phyloP scores from a whole-genome alignment of 257 asterid species.

The Handroanthus guayacan region DNA sequence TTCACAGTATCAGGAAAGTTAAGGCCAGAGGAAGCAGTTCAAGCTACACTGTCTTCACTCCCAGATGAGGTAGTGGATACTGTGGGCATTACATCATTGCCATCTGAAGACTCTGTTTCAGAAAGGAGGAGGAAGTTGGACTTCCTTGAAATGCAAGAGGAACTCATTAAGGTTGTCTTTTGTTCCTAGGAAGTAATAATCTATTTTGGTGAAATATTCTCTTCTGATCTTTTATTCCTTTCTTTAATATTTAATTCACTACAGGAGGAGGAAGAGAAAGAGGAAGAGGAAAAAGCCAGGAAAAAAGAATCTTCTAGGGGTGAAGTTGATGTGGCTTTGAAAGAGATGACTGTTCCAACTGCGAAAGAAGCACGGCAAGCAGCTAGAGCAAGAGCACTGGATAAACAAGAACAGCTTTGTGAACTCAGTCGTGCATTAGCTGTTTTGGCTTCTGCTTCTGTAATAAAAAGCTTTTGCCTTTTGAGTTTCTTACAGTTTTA shows the following conservation, averaged over 20 bases:
- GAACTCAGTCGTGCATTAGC: constrained; percentile 89
- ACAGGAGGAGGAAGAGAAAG: constrained; percentile 84
- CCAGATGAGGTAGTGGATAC: constrained; percentile 97
- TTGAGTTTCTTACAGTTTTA: constrained; percentile 28
- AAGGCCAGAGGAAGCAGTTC: constrained; percentile 86
- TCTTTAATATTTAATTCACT: constrained; percentile 34
- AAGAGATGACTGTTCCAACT: constrained; percentile 65
- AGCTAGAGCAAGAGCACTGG: constrained; percentile 80
- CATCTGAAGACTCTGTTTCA: constrained; percentile 86
- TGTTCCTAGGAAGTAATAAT: constrained; percentile 30
- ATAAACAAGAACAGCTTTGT: constrained; percentile 85
- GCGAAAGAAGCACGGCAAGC: constrained; percentile 76
- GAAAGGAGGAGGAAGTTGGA: constrained; percentile 94
- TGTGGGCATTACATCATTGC: constrained; percentile 77
- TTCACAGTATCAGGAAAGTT: constrained; percentile 79
- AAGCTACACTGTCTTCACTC: constrained; percentile 82
- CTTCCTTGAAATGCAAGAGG: constrained; percentile 90
- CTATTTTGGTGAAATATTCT: constrained; percentile 23
- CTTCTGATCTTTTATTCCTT: constrained; percentile 24
- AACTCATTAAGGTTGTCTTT: constrained; percentile 75
- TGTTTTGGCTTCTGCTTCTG: constrained; percentile 92
- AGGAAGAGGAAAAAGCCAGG: constrained; percentile 59
- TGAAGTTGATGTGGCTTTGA: constrained; percentile 72
- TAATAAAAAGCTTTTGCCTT: constrained; percentile 43
- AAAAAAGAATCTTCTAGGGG: constrained; percentile 51